phyloP scores from a whole-genome alignment of 495 filamentous ascomycete species.

The Podospora sp. region DNA sequence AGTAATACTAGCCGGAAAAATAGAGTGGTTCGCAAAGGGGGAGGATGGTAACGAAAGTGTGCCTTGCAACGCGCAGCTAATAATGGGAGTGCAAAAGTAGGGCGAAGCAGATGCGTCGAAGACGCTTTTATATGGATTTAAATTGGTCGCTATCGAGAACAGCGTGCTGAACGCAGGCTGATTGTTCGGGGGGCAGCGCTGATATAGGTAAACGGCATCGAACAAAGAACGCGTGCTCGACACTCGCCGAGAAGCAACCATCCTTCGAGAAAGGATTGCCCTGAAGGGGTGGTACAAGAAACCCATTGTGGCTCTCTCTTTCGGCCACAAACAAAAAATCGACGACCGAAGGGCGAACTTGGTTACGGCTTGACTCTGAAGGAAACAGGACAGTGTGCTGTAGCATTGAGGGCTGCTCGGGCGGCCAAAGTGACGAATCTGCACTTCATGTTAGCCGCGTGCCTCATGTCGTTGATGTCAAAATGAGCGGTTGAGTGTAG shows the following conservation, averaged over 20 bases:
- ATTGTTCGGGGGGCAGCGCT: neutral
- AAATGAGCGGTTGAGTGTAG: neutral
- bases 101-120: neutral
- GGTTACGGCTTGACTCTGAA: neutral
- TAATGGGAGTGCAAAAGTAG: neutral
- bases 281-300: neutral
- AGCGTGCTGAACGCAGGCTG: neutral
- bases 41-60: neutral
- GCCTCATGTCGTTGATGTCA: neutral
- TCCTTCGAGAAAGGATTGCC: neutral
- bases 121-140: neutral
- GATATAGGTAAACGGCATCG: neutral
- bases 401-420: too few relatives aligned
- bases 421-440: neutral
- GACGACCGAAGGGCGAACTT: neutral
- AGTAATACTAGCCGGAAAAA: neutral
- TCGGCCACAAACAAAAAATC: neutral
- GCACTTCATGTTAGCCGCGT: neutral
- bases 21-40: neutral
- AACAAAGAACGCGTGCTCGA: neutral
- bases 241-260: neutral
- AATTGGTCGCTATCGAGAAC: neutral
- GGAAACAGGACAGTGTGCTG: neutral
- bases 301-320: neutral
- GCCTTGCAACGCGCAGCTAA: neutral